Evolutionary conservation across 768 basidiomycete species (phyloP).

Genomic region (Pilatotrama ljubarskyi): DNA sequence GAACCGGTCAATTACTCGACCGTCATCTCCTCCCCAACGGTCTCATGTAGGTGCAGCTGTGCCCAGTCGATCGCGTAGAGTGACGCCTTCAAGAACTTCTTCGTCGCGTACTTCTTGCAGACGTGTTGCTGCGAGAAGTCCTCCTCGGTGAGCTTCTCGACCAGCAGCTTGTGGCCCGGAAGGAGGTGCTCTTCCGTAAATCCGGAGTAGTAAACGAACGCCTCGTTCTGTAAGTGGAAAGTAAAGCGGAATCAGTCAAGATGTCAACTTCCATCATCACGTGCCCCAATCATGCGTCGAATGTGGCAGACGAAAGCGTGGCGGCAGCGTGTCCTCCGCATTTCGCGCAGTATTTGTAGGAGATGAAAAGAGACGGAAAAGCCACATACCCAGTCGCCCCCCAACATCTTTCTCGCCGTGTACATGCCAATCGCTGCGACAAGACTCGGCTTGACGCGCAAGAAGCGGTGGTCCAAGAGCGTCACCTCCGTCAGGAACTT

Average conservation of each 20-base stretch:
- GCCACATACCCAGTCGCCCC: slow-evolving; percentile 89
- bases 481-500: slow-evolving; percentile 98
- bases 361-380: slow-evolving; percentile 17
- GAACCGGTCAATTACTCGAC: slow-evolving; percentile 37
- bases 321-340: slow-evolving; percentile 14
- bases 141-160: slow-evolving; percentile 78
- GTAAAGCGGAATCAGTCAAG: slow-evolving; percentile 11
- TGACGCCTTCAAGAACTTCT: slow-evolving; percentile 95
- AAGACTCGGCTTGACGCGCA: slow-evolving; percentile 90
- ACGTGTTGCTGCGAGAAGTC: slow-evolving; percentile 85
- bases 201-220: slow-evolving; percentile 90
- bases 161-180: slow-evolving; percentile 76
- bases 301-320: slow-evolving; percentile 18
- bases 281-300: slow-evolving; percentile 20
- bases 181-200: slow-evolving; percentile 87
- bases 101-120: slow-evolving; percentile 95
- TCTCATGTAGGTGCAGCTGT: slow-evolving; percentile 44
- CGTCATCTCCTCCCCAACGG: slow-evolving; percentile 44
- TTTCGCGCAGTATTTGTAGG: slow-evolving; percentile 18
- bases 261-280: slow-evolving; percentile 33
- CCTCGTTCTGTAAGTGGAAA: slow-evolving; percentile 63
- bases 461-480: slow-evolving; percentile 87
- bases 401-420: slow-evolving; percentile 90
- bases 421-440: slow-evolving; percentile 98
- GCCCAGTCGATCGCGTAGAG: slow-evolving; percentile 79